Evolutionary conservation across 1,139 yeast genomes (phyloP), one percentile per base, ranked within the genome.

Genomic region (Blastobotrys indianensis): DNA sequence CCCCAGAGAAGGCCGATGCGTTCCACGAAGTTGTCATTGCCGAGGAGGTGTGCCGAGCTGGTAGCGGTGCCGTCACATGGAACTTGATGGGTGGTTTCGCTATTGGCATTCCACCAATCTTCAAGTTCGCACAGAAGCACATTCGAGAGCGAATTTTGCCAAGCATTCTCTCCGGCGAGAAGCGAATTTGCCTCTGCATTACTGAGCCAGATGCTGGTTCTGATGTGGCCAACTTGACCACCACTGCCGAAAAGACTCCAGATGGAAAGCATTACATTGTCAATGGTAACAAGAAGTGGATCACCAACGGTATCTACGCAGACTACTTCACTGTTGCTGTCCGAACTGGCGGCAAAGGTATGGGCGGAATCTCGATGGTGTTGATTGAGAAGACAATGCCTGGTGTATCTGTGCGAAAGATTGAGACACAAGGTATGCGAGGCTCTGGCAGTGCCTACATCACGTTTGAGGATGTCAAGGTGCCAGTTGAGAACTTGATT

Each of bases 281-380:
- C 51, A 69, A 68, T 47, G 74, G 74, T 42, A 63, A 58, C 54
- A 69, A 69, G 63, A 69, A 69, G 59, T 69, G 74, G 73, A 69
- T 69, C 61, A 69, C 74, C 53, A 70, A 68, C 52, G 72, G 73
- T 45, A 53, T 68, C 43, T 69, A 63, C 62, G 63, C 73, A 32
- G 74, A 69, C 57, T 69, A 62, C 61, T 69, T 70, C 58, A 59
- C 68, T 32, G 72, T 68, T 7, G 74, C 74, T n/a, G 74, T 69
- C 39, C 69, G 74, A 47, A 69, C 74, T 29, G 74, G 74, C 37
- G 63, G 62, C 17, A 60, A 57, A 3, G 70, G 70, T 41, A 68
- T 66, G 72, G 56, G 54, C 41, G 74, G 74, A 36, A 60, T 69
- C 48, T 70, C 74, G 32, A 62, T 69, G 56, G 58, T 69, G 46